These are phyloP conservation scores for Candida manassasensis DNA, from an alignment of 805 yeast genomes.

Conservation along the genomic window DNA sequence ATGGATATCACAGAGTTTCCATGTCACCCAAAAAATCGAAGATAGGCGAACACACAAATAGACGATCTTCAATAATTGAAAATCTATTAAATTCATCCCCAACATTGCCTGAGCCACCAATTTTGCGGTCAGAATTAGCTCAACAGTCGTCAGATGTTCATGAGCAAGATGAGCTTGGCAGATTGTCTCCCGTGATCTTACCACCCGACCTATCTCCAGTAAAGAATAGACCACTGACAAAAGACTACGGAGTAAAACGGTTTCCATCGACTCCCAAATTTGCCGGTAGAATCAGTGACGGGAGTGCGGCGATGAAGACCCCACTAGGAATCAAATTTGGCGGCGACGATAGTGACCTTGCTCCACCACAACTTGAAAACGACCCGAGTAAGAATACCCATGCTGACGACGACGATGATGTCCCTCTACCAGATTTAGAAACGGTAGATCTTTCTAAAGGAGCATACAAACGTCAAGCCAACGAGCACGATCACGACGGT, in stretches of 20 bases:
- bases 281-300: slow-evolving; percentile 20
- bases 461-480: not conserved
- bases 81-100: slow-evolving; percentile 38
- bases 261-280: slow-evolving; percentile 47
- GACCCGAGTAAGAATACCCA: slow-evolving; percentile 3
- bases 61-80: slow-evolving; percentile 31
- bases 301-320: slow-evolving; percentile 18
- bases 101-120: slow-evolving; percentile 41
- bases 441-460: slow-evolving; percentile 15
- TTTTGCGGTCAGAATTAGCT: slow-evolving; percentile 32
- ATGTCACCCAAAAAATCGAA: slow-evolving; percentile 27
- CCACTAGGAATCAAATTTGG: slow-evolving; percentile 21
- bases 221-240: not conserved
- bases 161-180: slow-evolving; percentile 8
- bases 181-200: slow-evolving; percentile 17
- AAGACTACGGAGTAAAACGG: slow-evolving; percentile 23
- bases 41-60: slow-evolving; percentile 15
- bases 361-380: slow-evolving; percentile 19
- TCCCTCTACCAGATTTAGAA: slow-evolving; percentile 18
- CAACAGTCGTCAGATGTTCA: slow-evolving; percentile 1
- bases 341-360: slow-evolving; percentile 27
- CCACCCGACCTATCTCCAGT: slow-evolving; percentile 19
- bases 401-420: slow-evolving; percentile 14
- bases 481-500: slow-evolving; percentile 1
- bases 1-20: slow-evolving; percentile 25